Evolutionary conservation across 345 rosid genomes (phyloP).

Genomic region (Cardamine resedifolia): DNA sequence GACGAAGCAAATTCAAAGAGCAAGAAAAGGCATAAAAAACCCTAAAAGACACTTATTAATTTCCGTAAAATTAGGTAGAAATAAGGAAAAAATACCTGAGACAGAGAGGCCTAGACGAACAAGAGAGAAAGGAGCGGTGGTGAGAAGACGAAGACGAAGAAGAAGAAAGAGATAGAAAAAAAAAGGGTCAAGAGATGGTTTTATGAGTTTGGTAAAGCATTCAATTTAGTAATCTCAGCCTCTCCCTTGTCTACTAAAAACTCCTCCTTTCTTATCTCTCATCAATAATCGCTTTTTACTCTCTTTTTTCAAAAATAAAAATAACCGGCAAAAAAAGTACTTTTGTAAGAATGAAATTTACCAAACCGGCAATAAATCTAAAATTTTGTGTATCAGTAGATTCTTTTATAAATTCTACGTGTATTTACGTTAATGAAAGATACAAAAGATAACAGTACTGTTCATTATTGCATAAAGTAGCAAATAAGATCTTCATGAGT

Average conservation of each 20-base stretch:
- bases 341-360: background rate
- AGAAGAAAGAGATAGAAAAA: constrained; percentile 26
- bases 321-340: background rate
- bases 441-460: background rate
- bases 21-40: background rate
- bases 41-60: background rate
- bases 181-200: constrained; percentile 17
- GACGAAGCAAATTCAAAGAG: background rate
- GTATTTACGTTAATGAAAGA: constrained; percentile 9
- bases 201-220: constrained; percentile 76
- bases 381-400: background rate
- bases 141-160: constrained; percentile 10
- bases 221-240: constrained; percentile 45
- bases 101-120: constrained; percentile 1
- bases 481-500: constrained; percentile 14
- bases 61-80: background rate
- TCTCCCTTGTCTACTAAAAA: constrained; percentile 34
- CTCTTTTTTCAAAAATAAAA: background rate
- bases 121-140: constrained; percentile 31
- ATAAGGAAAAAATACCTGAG: constrained; percentile 28
- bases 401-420: background rate
- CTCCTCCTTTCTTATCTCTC: constrained; percentile 39
- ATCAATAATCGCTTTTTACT: background rate
- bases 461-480: background rate
- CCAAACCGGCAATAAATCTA: constrained; percentile 20